phyloP scores from a whole-genome alignment of 192 early-diverging fungal genomes.

The Linderina pennispora region DNA sequence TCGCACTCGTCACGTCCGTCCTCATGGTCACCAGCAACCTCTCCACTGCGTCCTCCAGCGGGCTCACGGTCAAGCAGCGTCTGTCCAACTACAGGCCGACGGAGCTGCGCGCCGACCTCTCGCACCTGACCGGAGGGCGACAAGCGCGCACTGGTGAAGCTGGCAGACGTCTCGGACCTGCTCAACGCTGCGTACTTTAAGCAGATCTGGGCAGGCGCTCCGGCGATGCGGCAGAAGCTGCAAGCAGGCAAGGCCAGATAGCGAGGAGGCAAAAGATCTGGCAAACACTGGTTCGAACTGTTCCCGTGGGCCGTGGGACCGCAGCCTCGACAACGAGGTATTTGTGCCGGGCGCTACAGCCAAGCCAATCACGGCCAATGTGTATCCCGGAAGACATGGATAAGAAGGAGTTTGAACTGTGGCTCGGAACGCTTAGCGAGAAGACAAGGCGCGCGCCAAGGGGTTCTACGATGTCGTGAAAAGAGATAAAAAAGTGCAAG shows the following conservation, averaged over 20 bases:
- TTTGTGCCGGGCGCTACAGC: conserved; percentile 43
- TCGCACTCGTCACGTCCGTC: not conserved
- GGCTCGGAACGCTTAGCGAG: conserved; percentile 44
- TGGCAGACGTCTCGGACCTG: conserved; percentile 55
- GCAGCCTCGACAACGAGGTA: conserved; percentile 48
- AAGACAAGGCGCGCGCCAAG: conserved; percentile 48
- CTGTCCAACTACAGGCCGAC: conserved; percentile 48
- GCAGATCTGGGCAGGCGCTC: conserved; percentile 62
- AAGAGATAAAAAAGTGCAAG: conserved; percentile 10
- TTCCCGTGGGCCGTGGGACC: conserved; percentile 66
- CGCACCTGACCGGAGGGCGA: conserved; percentile 52
- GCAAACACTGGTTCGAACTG: conserved; percentile 54
- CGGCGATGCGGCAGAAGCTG: conserved; percentile 48
- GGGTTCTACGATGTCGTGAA: conserved; percentile 59
- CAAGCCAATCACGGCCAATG: conserved; percentile 56
- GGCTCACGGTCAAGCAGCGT: conserved; percentile 21
- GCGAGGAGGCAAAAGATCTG: conserved; percentile 27
- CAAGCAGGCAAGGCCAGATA: conserved; percentile 9
- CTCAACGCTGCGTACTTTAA: conserved; percentile 57
- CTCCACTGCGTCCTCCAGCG: not conserved
- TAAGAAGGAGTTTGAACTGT: conserved; percentile 53
- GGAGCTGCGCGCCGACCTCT: conserved; percentile 53
- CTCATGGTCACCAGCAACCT: not conserved
- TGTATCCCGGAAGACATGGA: conserved; percentile 71
- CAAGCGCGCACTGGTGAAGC: conserved; percentile 52